A percentile compares a stretch with the other conserved stretches of the same genome.
Evolutionary conservation across 106 monocot species (phyloP).

Genomic region (Dendrobium catenatum): DNA sequence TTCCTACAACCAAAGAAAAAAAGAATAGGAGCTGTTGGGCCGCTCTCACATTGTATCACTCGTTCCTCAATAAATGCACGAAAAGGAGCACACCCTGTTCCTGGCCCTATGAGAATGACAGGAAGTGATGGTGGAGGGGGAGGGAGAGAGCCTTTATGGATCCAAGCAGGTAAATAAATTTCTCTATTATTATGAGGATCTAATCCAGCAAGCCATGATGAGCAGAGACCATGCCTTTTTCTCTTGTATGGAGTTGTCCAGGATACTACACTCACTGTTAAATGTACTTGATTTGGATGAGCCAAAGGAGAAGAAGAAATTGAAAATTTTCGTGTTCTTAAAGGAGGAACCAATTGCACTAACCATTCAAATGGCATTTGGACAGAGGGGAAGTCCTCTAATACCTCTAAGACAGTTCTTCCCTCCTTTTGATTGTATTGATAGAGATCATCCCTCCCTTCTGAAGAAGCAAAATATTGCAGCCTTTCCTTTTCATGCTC

Average conservation of each 20-base stretch:
- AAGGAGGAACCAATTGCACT: constrained; percentile 75
- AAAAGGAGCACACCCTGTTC: constrained; percentile 94
- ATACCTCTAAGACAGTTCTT: constrained; percentile 80
- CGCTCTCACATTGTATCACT: constrained; percentile 26
- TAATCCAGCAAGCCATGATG: constrained; percentile 78
- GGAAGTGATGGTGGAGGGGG: constrained; percentile 60
- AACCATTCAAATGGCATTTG: constrained; percentile 94
- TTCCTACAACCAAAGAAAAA: constrained; percentile 98
- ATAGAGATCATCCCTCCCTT: constrained; percentile 95
- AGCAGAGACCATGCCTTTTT: constrained; percentile 66
- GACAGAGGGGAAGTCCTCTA: constrained; percentile 92
- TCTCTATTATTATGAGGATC: constrained; percentile 45
- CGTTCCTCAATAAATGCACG: constrained; percentile 75
- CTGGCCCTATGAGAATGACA: constrained; percentile 84
- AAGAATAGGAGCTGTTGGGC: constrained; percentile 48
- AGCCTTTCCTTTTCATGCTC: constrained; percentile 93
- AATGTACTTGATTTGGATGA: constrained; percentile 71
- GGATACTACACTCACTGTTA: constrained; percentile 77
- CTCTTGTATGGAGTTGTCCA: constrained; percentile 82
- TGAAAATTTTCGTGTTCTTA: constrained; percentile 89
- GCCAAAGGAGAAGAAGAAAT: constrained; percentile 86
- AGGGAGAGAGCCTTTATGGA: constrained; percentile 54
- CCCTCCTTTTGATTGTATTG: constrained; percentile 92
- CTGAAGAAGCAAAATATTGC: constrained; percentile 86
- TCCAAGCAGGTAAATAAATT: constrained; percentile 73